These are phyloP conservation scores for Papiliotrema terrestris DNA, from an alignment of 1,284 basidiomycete species.

Conservation along the genomic window DNA sequence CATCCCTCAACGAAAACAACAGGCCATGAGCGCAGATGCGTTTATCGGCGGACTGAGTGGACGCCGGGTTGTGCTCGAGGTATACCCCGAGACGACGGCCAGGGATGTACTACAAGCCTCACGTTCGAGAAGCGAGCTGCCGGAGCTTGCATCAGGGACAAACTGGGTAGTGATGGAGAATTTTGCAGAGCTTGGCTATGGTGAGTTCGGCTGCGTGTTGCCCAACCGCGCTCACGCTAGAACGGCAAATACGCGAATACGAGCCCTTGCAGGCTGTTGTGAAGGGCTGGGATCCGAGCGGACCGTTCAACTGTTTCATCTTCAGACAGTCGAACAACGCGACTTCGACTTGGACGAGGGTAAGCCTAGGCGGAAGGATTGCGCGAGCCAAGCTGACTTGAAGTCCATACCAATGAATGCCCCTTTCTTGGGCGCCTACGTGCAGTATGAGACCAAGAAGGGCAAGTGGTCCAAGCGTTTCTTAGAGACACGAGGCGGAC, in stretches of 20 bases:
- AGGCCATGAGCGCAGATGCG: constrained; percentile 12
- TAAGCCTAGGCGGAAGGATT: constrained; percentile 2
- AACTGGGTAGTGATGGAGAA: constrained; percentile 44
- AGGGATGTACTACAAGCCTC: constrained; percentile 31
- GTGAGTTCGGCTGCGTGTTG: constrained; percentile 20
- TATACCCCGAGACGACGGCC: constrained; percentile 34
- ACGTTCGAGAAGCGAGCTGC: constrained; percentile 20
- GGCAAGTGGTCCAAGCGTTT: constrained; percentile 90
- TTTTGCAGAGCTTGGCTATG: constrained; percentile 42
- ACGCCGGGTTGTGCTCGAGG: constrained; percentile 28
- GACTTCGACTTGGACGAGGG: constrained; percentile 14
- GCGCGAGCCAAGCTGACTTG: constrained; percentile 7
- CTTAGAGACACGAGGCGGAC: constrained; percentile 77
- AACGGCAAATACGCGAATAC: constrained; percentile 78
- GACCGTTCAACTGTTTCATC: constrained; percentile 69
- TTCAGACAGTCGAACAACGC: constrained; percentile 67
- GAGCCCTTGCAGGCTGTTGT: constrained; percentile 70
- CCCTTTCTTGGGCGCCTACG: constrained; percentile 66
- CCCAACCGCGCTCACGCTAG: constrained; percentile 49
- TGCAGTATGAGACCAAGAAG: constrained; percentile 79
- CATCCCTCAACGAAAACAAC: constrained; percentile 4
- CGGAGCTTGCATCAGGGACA: constrained; percentile 14
- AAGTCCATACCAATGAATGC: constrained; percentile 68
- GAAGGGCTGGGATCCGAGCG: constrained; percentile 77
- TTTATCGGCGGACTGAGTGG: constrained; percentile 29